Evolutionary conservation across 148 eudicot genomes (phyloP).

Genomic region (Rhododendron ovatum): DNA sequence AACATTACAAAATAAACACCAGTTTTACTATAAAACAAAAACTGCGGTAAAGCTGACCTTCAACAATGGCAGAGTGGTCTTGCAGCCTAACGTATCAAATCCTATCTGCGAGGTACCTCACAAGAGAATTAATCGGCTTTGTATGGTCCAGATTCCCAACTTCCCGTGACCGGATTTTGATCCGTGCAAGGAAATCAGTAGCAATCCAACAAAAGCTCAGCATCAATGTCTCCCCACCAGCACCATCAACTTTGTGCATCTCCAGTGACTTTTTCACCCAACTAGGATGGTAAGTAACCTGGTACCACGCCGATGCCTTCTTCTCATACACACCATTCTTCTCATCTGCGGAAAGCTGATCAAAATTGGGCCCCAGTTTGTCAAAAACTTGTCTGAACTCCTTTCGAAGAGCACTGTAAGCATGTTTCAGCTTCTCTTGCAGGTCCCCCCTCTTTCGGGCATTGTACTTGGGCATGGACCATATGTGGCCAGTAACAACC

Average conservation of each 20-base stretch:
- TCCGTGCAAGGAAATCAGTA: constrained; percentile 77
- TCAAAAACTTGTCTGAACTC: constrained; percentile 76
- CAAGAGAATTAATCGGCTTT: constrained; percentile 65
- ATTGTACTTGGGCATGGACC: constrained; percentile 76
- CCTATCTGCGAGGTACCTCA: constrained; percentile 55
- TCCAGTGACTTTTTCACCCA: constrained; percentile 47
- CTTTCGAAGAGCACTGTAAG: constrained; percentile 63
- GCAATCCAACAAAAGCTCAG: constrained; percentile 92
- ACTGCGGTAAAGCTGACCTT: background rate
- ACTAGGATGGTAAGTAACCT: constrained; percentile 58
- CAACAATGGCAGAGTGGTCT: constrained; percentile 63
- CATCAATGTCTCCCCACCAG: constrained; percentile 32
- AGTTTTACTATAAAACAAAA: background rate
- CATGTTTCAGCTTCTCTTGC: constrained; percentile 80
- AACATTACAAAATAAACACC: constrained; percentile 1
- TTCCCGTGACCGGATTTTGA: constrained; percentile 43
- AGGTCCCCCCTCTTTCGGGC: constrained; percentile 74
- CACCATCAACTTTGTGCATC: constrained; percentile 42
- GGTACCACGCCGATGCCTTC: constrained; percentile 97
- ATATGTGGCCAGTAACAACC: constrained; percentile 82
- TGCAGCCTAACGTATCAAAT: constrained; percentile 34
- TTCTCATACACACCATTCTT: constrained; percentile 53
- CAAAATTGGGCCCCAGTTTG: constrained; percentile 31
- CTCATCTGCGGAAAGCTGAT: constrained; percentile 40
- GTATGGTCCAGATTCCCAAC: constrained; percentile 13